Evolutionary conservation across 2,329 filamentous ascomycete genomes (phyloP), one percentile per base, ranked within the genome.

Genomic region (Penicillium sp.): DNA sequence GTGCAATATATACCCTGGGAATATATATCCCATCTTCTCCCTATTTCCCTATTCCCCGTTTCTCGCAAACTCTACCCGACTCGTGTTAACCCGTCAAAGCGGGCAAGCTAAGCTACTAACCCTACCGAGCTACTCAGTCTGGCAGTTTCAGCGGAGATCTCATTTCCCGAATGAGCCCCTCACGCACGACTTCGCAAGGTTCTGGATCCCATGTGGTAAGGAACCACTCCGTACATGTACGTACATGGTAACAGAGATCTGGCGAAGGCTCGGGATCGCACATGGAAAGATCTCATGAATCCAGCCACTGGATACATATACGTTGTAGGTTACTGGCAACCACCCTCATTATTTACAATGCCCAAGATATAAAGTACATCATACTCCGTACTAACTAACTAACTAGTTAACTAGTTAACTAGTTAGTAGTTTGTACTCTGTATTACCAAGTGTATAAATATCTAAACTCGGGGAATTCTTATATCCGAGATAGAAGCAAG

Each of bases 61-160:
- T 19, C 25, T n/a, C 16, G 11, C n/a, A 25, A 27, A 33, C 13
- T 34, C 4, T 45, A 29, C 34, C 13, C 5, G 7, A 47, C 25
- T 54, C 36, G 36, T 50, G 52, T 41, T 39, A 29, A 11, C 29
- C 34, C 51, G 27, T 48, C 15, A 49, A 29, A 52, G 29, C 50
- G 39, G 50, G 33, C 11, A 53, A 36, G 9, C 46, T 33, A 40
- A 33, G 44, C 45, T 40, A 29, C 41, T 48, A 53, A 48, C 16
- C 4, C 39, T 19, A 46, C 31, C 45, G 45, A 50, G 29, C 29
- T 44, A 38, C 53, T 41, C 40, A 55, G 53, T 51, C 39, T 29
- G 53, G 53, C 31, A 55, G 49, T 29, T 44, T 29, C 6, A 8
- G 23, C 31, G 53, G 31, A 43, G 53, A 55, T 55, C 53, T 23